Evolutionary conservation across 2,329 filamentous ascomycete genomes (phyloP), one percentile per base, ranked within the genome.

Genomic region (Zymoseptoria crescenta): DNA sequence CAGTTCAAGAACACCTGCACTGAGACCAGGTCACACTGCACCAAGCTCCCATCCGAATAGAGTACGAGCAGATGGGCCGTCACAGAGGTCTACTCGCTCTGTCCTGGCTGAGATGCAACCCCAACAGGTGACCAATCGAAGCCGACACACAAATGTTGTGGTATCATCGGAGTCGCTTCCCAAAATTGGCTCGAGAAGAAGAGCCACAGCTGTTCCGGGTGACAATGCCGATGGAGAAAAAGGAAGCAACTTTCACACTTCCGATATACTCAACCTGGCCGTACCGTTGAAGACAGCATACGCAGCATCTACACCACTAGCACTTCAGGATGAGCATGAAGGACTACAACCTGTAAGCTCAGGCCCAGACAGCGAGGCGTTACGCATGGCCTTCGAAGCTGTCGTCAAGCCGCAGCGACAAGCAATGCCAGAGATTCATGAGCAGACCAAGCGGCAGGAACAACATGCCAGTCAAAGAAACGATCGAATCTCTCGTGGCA

Each of bases 191-290:
- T 19, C 8, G 35, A 27, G 10, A 28, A n/a, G 19, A 9, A 51
- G 41, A n/a, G 16, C 35, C n/a, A 16, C 35, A n/a, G 35, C 45
- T 21, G 10, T 41, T 19, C 16, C 19, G 24, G 13, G 45, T 8
- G 10, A 10, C 7, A 56, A 24, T 52, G 8, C 1, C 28, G 21
- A 27, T 20, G 13, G 30, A 16, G 21, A n/a, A 35, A 29, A 51
- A 20, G 21, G 52, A 35, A 49, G 21, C 5, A 56, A 29, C 52
- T 62, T 53, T 35, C 65, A 60, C 51, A 69, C 66, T 29, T 68
- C 67, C 13, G 67, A 68, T 49, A 68, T 69, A 8, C 54, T 69
- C 28, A 55, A 57, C 1, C 51, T 69, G 21, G 55, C 55, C 8
- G 50, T 27, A 20, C 13, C 50, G n/a, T 21, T 20, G 21, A 48